phyloP scores from a whole-genome alignment of 768 basidiomycete species.

The Megacollybia marginata region DNA sequence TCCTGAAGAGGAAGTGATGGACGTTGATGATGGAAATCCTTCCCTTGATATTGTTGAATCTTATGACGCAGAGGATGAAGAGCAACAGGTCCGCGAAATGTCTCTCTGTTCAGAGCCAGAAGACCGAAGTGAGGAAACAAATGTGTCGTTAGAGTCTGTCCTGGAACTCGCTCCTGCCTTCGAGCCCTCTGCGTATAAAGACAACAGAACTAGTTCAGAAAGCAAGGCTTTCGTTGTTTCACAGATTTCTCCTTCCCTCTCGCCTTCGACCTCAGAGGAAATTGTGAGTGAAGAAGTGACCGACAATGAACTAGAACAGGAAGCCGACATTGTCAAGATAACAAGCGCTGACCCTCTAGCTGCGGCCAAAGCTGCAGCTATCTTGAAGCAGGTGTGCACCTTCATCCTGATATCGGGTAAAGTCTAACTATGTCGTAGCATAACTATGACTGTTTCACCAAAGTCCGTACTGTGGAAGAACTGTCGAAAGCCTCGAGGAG shows the following conservation, averaged over 20 bases:
- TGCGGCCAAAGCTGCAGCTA: constrained; percentile 89
- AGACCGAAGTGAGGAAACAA: no score
- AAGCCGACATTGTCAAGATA: constrained; percentile 71
- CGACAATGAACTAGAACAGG: constrained; percentile 23
- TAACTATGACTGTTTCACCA: constrained; percentile 79
- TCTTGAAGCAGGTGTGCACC: constrained; percentile 72
- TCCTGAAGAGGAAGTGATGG: not conserved
- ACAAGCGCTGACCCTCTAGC: constrained; percentile 79
- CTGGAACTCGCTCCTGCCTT: no score
- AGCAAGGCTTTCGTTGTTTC: no score
- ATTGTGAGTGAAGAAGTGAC: constrained; percentile 10
- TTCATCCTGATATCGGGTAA: constrained; percentile 1
- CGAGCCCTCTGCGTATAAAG: no score
- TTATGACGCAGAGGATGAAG: no score
- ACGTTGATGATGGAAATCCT: not conserved
- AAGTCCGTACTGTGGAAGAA: constrained; percentile 23
- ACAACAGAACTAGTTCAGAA: no score
- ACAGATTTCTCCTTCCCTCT: not conserved
- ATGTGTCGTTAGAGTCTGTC: no score
- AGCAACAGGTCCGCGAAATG: no score
- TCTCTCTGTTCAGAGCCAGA: no score
- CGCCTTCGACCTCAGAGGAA: not conserved
- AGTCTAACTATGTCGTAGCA: constrained; percentile 36
- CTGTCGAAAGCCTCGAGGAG: constrained; percentile 7
- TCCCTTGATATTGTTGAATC: not conserved